Evolutionary conservation across 495 filamentous ascomycete genomes (phyloP), one percentile per base, ranked within the genome.

Genomic region (Bathelium albidoporum): DNA sequence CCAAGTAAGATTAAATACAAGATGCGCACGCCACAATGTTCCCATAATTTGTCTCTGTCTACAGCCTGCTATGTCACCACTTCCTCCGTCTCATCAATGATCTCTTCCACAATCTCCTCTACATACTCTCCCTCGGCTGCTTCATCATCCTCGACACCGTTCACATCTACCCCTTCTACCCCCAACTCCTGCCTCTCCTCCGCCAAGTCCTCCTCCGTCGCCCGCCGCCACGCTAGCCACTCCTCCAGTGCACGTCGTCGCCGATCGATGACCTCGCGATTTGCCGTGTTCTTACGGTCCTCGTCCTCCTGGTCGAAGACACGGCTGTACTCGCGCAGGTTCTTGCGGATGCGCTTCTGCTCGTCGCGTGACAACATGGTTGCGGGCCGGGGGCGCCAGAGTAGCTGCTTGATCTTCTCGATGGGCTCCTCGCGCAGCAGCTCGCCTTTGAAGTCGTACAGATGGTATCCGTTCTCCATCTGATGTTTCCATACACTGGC

Each of bases 391-490:
- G 94, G 95, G 22, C 94, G 89, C 94, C 94, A 98, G 61, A 87
- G 68, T 77, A 89, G 88, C 78, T 98, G 94, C 82, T 97, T 96
- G 85, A 98, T 97, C 73, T 92, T 92, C 60, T 98, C 95, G 66
- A 96, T 85, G 59, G 83, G 87, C 75, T 97, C 89, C 75, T 97
- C 95, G 66, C 92, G 88, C 24, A 98, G 85, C 58, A 88, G 85
- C 66, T 85, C 84, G 61, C 94, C 95, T 74, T 86, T 86, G 84
- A 97, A 97, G 77, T 95, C 91, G 84, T 95, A 96, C 59, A 98
- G 73, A 75, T 97, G 93, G 80, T 95, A 98, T 69, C 94, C 94
- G 74, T 97, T 97, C 80, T 97, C 95, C 90, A 96, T 95, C 91
- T 97, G 68, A 75, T 97, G 93, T 76, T 95, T 97, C 91, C 92